Base-by-base conservation (phyloP, 1,284 basidiomycete species). In the Violaceomyces palustris region DNA sequence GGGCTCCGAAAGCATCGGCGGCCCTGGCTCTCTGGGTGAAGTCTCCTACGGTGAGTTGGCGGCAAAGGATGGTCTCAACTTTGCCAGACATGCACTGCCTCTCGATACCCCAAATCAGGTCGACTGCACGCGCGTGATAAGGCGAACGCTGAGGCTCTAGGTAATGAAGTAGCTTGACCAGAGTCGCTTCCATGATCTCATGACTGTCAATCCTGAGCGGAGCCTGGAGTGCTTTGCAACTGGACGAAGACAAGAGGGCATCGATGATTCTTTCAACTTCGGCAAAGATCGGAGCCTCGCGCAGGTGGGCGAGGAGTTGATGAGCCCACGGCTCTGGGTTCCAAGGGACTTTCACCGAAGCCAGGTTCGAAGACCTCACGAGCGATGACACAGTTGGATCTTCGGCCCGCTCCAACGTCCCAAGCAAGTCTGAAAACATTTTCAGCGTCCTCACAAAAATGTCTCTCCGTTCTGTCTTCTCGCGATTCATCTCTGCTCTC, bases 1-100 rank as follows among this genome's bases (percentile, higher is more conserved):
- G 77, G 1, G 89, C 83, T 1, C 93, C 91, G 71, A 98, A 94
- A 0, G 86, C 87, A 56, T 90, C 85, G 69, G 86, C 87, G 0
- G 84, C 81, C 23, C 82, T 80, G 1, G 43, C 22, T 18, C 53
- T 39, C 4, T 14, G 21, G 12, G 30, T 32, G 11, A 14, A 15
- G 11, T 42, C 28, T 1, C 26, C 7, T 5, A 23, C 38, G 1
- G 40, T 31, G 4, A 70, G 45, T 18, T 45, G 45, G 35, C 46
- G 32, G 7, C 50, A 49, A 24, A 69, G 39, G 6, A 54, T 48
- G 1, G 54, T 48, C 39, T 62, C 62, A 23, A 56, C 28, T 24
- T 54, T 33, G 12, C 42, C 37, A 27, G 41, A 39, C 39, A 46
- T 39, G 4, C 45, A 44, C 4, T 57, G 41, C 26, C 55, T 42